Evolutionary conservation across 441 rosid species (phyloP).

Genomic region (Croton setiger): DNA sequence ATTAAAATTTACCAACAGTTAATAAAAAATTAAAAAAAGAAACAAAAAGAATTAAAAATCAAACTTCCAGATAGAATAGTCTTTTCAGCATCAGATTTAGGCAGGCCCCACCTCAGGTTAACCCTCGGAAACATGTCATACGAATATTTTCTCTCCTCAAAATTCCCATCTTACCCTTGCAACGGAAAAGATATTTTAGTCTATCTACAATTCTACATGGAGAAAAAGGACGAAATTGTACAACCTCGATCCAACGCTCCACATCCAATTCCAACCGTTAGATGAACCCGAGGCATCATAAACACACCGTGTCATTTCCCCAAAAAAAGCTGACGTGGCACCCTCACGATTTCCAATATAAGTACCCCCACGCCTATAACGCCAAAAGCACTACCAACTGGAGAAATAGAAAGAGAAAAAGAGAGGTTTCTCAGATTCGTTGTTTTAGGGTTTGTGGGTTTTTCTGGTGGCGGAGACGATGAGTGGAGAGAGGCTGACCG

Average conservation of each 20-base stretch:
- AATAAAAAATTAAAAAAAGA: neutral
- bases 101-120: conserved; percentile 9
- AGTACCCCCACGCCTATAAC: conserved; percentile 7
- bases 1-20: too few species aligned
- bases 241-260: conserved; percentile 27
- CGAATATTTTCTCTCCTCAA: neutral
- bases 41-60: neutral
- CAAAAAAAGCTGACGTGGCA: conserved; percentile 42
- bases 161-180: conserved; percentile 26
- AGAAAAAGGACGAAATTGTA: neutral
- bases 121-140: neutral
- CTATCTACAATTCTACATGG: neutral
- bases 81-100: neutral
- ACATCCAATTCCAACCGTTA: conserved; percentile 28
- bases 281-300: conserved; percentile 18
- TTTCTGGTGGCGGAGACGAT: conserved; percentile 29
- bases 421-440: neutral
- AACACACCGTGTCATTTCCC: neutral
- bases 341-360: conserved; percentile 21
- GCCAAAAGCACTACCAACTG: conserved; percentile 12
- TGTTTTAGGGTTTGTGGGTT: conserved; percentile 8
- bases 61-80: conserved; percentile 4
- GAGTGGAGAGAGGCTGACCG: conserved; percentile 52
- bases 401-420: too few species aligned
- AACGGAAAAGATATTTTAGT: neutral